These are phyloP conservation scores for Penicillium paneum DNA, from an alignment of 2,329 filamentous ascomycete species.

Conservation along the genomic window DNA sequence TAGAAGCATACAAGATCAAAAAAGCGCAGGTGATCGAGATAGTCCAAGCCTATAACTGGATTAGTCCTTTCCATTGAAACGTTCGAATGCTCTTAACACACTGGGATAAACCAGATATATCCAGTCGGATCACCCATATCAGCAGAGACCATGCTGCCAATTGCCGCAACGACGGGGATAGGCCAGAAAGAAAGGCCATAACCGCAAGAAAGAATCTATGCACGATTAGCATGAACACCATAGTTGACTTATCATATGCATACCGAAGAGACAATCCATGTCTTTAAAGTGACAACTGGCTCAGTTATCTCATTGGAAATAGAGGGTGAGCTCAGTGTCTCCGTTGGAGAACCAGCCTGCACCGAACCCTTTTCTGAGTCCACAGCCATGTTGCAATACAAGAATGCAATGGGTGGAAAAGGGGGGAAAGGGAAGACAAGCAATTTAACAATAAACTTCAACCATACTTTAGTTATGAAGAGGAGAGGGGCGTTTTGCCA, in stretches of 20 bases:
- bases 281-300: slow-evolving; percentile 24
- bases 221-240: background rate
- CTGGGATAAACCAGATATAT: slow-evolving; percentile 33
- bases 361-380: slow-evolving; percentile 5
- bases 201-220: slow-evolving; percentile 31
- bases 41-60: slow-evolving; percentile 25
- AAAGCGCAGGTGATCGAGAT: slow-evolving; percentile 45
- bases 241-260: background rate
- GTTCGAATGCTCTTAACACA: background rate
- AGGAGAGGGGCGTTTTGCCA: background rate
- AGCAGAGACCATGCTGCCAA: slow-evolving; percentile 26
- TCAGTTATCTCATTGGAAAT: slow-evolving; percentile 5
- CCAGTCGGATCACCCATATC: slow-evolving; percentile 28
- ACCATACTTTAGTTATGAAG: background rate
- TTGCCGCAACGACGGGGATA: slow-evolving; percentile 29
- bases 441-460: background rate
- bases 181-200: slow-evolving; percentile 37
- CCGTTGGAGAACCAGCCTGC: background rate
- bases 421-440: background rate
- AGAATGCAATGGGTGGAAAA: background rate
- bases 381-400: slow-evolving; percentile 1
- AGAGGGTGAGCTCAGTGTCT: slow-evolving; percentile 5
- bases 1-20: slow-evolving; percentile 34
- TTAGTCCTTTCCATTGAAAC: background rate
- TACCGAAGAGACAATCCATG: slow-evolving; percentile 27